Evolutionary conservation across 2,329 filamentous ascomycete genomes (phyloP).

Genomic region (Aspergillus thermomutatus): DNA sequence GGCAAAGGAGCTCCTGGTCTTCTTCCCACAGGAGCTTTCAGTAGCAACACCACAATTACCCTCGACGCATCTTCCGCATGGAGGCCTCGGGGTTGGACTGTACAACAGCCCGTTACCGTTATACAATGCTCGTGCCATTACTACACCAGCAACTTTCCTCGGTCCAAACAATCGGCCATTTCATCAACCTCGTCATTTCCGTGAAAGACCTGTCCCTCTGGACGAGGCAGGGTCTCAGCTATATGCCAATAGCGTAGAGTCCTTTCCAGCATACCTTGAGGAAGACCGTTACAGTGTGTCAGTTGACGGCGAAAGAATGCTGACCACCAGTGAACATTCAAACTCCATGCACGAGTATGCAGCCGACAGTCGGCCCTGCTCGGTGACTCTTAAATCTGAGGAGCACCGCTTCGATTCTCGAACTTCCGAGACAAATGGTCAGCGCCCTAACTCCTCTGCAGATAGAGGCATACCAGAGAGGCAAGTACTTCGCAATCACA

Average conservation of each 20-base stretch:
- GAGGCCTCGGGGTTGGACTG: constrained; percentile 17
- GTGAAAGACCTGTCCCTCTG: not conserved
- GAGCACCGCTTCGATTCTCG: not conserved
- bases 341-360: not conserved
- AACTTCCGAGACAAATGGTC: not conserved
- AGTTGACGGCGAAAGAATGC: not conserved
- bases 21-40: constrained; percentile 56
- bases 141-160: constrained; percentile 10
- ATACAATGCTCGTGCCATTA: constrained; percentile 14
- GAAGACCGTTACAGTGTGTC: not conserved
- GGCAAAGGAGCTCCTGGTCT: constrained; percentile 66
- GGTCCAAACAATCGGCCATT: constrained; percentile 10
- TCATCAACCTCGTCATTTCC: constrained; percentile 1
- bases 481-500: not conserved
- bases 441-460: not conserved
- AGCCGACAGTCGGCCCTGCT: not conserved
- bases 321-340: not conserved
- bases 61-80: constrained; percentile 10
- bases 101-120: constrained; percentile 16
- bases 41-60: constrained; percentile 14
- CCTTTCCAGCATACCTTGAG: not conserved
- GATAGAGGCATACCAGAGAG: not conserved
- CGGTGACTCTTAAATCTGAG: not conserved
- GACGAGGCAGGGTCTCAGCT: not conserved
- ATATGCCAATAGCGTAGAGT: not conserved